Percentiles rank a stretch among this genome's conserved stretches.
phyloP scores from a whole-genome alignment of 306 rosid genomes.

The Fragaria nilgerrensis region DNA sequence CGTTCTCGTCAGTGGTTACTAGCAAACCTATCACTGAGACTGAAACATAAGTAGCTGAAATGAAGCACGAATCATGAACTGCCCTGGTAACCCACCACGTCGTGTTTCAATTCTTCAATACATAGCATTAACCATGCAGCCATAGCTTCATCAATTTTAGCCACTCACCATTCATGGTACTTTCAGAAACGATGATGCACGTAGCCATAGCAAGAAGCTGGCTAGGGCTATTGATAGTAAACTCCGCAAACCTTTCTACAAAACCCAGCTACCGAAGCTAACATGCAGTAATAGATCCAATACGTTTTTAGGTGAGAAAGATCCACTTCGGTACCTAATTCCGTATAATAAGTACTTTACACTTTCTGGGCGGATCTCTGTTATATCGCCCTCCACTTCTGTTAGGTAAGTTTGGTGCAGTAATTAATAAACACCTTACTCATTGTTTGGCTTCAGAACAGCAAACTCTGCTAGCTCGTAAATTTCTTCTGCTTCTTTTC shows the following conservation, averaged over 20 bases:
- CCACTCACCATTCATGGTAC: background rate
- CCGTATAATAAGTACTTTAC: background rate
- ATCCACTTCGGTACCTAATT: background rate
- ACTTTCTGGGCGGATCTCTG: background rate
- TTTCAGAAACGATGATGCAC: background rate
- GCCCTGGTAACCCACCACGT: background rate
- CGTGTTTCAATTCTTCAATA: background rate
- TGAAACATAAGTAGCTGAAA: background rate
- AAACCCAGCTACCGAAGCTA: background rate
- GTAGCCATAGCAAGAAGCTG: background rate
- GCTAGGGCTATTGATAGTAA: background rate
- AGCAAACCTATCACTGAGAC: background rate
- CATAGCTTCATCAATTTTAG: background rate
- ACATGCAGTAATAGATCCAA: background rate
- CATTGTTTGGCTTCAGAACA: background rate
- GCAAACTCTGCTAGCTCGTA: background rate
- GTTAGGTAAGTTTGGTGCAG: constrained; percentile 1
- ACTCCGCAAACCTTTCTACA: background rate
- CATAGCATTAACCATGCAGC: background rate
- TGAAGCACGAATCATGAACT: background rate
- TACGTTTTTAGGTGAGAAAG: background rate
- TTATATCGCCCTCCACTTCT: background rate
- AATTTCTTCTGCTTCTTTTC: background rate
- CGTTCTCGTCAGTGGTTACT: background rate
- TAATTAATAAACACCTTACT: background rate